A percentile compares a stretch with the other conserved stretches of the same genome.
phyloP scores from a whole-genome alignment of 1,284 basidiomycete genomes.

The Tilletia caries region DNA sequence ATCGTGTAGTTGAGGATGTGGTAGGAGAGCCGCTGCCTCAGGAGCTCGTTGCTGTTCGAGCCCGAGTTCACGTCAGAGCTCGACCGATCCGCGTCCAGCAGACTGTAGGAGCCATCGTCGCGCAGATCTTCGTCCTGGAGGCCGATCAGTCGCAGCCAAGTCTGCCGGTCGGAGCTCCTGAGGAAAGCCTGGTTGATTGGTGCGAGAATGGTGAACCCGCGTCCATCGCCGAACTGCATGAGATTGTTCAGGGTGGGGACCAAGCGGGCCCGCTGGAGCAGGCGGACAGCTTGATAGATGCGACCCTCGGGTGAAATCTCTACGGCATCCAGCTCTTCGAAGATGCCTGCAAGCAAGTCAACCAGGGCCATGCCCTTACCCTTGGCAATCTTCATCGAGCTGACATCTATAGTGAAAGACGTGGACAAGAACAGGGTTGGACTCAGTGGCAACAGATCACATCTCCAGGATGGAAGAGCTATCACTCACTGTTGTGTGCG shows the following conservation, averaged over 20 bases:
- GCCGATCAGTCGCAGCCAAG: neutral
- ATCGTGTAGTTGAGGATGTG: slow-evolving; percentile 86
- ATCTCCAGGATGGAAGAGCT: neutral
- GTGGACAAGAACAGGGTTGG: neutral
- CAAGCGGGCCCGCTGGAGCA: slow-evolving; percentile 80
- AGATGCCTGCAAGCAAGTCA: slow-evolving; percentile 88
- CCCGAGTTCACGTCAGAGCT: too few relatives aligned
- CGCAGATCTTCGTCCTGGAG: neutral
- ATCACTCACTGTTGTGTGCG: slow-evolving; percentile 71
- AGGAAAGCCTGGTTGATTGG: slow-evolving; percentile 68
- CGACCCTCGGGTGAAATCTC: slow-evolving; percentile 81
- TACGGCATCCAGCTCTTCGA: slow-evolving; percentile 81
- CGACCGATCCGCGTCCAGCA: too few relatives aligned
- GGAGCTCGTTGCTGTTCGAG: slow-evolving; percentile 71
- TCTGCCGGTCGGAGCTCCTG: neutral
- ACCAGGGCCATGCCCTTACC: slow-evolving; percentile 91
- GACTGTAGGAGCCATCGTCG: too few relatives aligned
- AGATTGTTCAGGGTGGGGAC: slow-evolving; percentile 60
- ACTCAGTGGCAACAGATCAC: neutral
- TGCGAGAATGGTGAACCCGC: slow-evolving; percentile 81
- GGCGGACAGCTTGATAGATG: slow-evolving; percentile 74
- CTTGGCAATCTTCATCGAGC: slow-evolving; percentile 78
- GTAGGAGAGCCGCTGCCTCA: slow-evolving; percentile 89
- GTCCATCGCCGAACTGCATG: slow-evolving; percentile 46
- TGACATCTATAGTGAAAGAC: slow-evolving; percentile 67